phyloP scores from a whole-genome alignment of 1,284 basidiomycete genomes.

The Cryptococcus floricola region DNA sequence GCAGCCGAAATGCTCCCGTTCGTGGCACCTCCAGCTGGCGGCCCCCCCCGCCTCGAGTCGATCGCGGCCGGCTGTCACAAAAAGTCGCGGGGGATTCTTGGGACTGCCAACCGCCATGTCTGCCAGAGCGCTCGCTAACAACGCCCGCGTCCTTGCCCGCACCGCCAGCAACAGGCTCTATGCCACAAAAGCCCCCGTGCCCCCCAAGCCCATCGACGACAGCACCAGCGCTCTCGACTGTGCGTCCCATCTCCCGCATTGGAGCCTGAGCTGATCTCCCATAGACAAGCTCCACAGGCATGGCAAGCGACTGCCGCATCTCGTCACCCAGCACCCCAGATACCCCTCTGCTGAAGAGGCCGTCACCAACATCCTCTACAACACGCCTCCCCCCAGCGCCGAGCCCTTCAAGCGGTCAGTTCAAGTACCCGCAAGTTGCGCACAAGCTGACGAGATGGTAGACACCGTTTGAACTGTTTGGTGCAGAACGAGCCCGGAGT shows the following conservation, averaged over 20 bases:
- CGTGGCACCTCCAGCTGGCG: too few relatives aligned
- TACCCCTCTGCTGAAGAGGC: slow-evolving; percentile 78
- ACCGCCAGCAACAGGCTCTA: slow-evolving; percentile 16
- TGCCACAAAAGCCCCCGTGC: slow-evolving; percentile 15
- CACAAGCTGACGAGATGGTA: slow-evolving; percentile 35
- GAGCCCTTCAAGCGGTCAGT: slow-evolving; percentile 91
- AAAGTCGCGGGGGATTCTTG: background rate
- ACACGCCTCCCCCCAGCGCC: slow-evolving; percentile 85
- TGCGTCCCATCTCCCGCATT: slow-evolving; percentile 55
- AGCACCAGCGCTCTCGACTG: slow-evolving; percentile 93
- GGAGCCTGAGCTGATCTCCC: slow-evolving; percentile 5
- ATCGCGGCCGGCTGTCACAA: background rate
- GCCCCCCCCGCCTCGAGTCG: background rate
- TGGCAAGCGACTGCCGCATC: slow-evolving; percentile 38
- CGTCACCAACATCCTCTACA: slow-evolving; percentile 92
- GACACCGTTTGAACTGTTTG: slow-evolving; percentile 95
- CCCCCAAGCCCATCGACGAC: slow-evolving; percentile 65
- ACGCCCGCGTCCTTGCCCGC: slow-evolving; percentile 8
- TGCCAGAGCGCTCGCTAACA: slow-evolving; percentile 12
- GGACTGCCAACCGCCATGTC: slow-evolving; percentile 13
- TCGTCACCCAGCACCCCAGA: slow-evolving; percentile 34
- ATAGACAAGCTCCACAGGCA: slow-evolving; percentile 48
- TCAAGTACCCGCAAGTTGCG: background rate
- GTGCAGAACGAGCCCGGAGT: slow-evolving; percentile 99
- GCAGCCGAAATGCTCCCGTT: too few relatives aligned